Evolutionary conservation across 73 alveolate genomes (phyloP).

Genomic region (Uronychia binucleata): DNA sequence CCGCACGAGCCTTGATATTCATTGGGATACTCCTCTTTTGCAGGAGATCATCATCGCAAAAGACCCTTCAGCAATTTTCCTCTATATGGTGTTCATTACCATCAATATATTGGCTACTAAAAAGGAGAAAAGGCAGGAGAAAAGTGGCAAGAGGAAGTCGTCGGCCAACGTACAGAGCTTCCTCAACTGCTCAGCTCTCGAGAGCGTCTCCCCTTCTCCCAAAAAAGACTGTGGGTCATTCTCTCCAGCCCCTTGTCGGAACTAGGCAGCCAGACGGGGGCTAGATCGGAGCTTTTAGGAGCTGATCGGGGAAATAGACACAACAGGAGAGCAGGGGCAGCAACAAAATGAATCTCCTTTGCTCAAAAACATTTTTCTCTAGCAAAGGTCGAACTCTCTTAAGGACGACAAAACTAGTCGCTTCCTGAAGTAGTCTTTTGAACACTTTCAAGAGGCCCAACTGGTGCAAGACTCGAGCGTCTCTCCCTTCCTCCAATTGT

Average conservation of each 20-base stretch:
- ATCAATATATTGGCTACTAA: background rate
- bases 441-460: too few species aligned
- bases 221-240: background rate
- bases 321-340: too few species aligned
- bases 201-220: too few species aligned
- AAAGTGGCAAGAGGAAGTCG: background rate
- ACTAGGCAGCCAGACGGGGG: background rate
- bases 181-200: too few species aligned
- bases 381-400: background rate
- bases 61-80: background rate
- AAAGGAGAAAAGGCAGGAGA: background rate
- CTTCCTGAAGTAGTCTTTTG: background rate
- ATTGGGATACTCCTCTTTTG: too few species aligned
- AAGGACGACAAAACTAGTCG: background rate
- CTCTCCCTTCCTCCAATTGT: background rate
- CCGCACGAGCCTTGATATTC: too few species aligned
- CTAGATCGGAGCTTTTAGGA: too few species aligned
- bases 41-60: background rate
- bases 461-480: background rate
- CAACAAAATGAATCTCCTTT: too few species aligned
- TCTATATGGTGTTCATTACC: background rate
- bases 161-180: too few species aligned
- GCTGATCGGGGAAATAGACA: too few species aligned
- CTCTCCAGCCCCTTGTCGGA: background rate
- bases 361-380: too few species aligned